Conservation (phyloP, 1,139 yeast genomes). For the Saccharomyces hybrid region DNA sequence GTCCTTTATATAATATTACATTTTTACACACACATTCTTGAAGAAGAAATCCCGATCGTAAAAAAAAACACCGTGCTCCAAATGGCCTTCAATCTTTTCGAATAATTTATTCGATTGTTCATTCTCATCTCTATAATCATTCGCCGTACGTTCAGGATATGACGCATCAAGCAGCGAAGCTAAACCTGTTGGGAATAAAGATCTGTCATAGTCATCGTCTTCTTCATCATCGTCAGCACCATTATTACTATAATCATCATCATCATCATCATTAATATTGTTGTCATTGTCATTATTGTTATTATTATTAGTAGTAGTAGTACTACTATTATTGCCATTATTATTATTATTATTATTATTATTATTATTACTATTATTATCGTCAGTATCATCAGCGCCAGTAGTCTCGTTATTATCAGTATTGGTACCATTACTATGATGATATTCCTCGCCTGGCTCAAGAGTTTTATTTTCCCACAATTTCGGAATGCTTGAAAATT, state of each 20-base stretch:
- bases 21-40: conserved; percentile 1
- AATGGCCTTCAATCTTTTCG: conserved; percentile 9
- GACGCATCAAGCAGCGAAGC: background rate
- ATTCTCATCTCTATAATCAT: conserved; percentile 2
- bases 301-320: background rate
- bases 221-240: background rate
- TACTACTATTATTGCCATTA: background rate
- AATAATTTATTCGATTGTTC: conserved; percentile 5
- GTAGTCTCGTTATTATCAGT: background rate
- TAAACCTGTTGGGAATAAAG: conserved; percentile 4
- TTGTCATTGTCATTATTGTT: background rate
- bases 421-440: background rate
- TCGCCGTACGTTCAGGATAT: background rate
- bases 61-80: conserved; percentile 7
- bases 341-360: background rate
- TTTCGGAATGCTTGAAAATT: background rate
- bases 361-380: background rate
- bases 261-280: background rate
- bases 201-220: conserved; percentile 2
- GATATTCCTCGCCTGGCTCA: background rate
- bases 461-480: background rate
- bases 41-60: conserved; percentile 12
- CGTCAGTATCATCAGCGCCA: background rate
- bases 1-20: background rate
- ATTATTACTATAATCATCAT: background rate